Percentiles rank a stretch among this genome's conserved stretches.
phyloP scores from a whole-genome alignment of 2,329 filamentous ascomycete genomes.

The Xylaria sp. region DNA sequence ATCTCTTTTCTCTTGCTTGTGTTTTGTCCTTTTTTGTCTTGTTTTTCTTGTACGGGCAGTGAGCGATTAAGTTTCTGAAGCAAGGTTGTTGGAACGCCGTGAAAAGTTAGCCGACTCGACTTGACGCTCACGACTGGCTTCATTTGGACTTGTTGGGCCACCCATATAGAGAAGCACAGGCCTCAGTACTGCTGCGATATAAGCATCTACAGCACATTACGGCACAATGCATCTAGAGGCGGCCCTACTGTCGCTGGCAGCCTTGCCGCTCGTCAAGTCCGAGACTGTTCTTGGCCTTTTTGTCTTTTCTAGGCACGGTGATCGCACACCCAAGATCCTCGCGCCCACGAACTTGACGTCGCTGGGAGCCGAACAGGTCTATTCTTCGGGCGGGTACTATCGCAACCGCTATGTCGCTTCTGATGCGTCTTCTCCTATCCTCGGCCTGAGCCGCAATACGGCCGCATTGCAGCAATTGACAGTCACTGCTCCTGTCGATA shows the following conservation, averaged over 20 bases:
- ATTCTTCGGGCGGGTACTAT: constrained; percentile 78
- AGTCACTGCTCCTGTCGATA: constrained; percentile 77
- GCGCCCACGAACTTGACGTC: constrained; percentile 79
- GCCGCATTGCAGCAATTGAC: constrained; percentile 77
- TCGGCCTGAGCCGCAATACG: constrained; percentile 71
- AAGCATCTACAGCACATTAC: background rate
- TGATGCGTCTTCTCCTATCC: constrained; percentile 69
- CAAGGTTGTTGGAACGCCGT: constrained; percentile 1
- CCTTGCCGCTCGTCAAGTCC: constrained; percentile 51
- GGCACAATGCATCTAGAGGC: constrained; percentile 55
- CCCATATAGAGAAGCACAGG: background rate
- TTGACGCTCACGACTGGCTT: background rate
- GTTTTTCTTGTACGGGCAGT: background rate
- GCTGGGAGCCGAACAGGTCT: constrained; percentile 81
- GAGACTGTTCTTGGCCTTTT: constrained; percentile 85
- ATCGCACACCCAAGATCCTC: constrained; percentile 82
- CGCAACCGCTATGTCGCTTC: constrained; percentile 77
- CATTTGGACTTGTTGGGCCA: background rate
- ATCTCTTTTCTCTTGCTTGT: background rate
- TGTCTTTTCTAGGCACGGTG: constrained; percentile 90
- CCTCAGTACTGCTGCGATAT: constrained; percentile 6
- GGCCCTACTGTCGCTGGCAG: constrained; percentile 55
- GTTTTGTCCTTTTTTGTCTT: background rate
- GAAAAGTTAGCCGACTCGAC: constrained; percentile 1
- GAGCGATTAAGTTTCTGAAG: background rate